These are phyloP conservation scores for Hypoxylon crocopeplum DNA, from an alignment of 495 filamentous ascomycete genomes.

Conservation along the genomic window DNA sequence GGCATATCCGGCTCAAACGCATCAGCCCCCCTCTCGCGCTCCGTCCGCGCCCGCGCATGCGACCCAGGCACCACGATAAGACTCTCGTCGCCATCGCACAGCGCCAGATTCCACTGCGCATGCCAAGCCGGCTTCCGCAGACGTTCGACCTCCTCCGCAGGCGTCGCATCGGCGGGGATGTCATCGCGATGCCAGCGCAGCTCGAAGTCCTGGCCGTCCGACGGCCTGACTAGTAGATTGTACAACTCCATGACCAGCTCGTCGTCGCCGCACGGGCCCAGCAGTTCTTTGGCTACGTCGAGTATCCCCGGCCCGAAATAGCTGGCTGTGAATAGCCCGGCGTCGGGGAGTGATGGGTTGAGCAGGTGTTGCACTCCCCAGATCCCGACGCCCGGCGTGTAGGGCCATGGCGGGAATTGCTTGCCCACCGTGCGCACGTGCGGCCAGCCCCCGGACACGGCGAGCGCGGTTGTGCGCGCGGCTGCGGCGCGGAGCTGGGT, in stretches of 20 bases:
- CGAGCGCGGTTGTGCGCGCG: constrained; percentile 57
- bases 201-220: constrained; percentile 61
- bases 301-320: constrained; percentile 74
- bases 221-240: constrained; percentile 76
- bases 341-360: constrained; percentile 68
- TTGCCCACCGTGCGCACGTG: constrained; percentile 83
- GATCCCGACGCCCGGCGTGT: constrained; percentile 65
- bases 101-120: constrained; percentile 80
- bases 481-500: constrained; percentile 61
- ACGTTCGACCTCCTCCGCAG: constrained; percentile 60
- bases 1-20: constrained; percentile 64
- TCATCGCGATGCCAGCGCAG: constrained; percentile 83
- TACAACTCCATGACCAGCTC: constrained; percentile 78
- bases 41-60: constrained; percentile 70
- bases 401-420: constrained; percentile 80
- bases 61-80: constrained; percentile 75
- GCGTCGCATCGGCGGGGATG: constrained; percentile 62
- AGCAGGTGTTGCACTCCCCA: constrained; percentile 88
- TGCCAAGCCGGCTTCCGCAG: constrained; percentile 62
- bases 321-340: constrained; percentile 59
- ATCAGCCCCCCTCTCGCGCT: constrained; percentile 65
- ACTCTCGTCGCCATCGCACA: constrained; percentile 66
- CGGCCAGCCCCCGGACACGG: constrained; percentile 72
- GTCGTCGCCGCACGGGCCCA: constrained; percentile 47
- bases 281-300: constrained; percentile 60